These are phyloP conservation scores for Colletotrichum endophyticum DNA, from an alignment of 2,329 filamentous ascomycete species.

Conservation along the genomic window DNA sequence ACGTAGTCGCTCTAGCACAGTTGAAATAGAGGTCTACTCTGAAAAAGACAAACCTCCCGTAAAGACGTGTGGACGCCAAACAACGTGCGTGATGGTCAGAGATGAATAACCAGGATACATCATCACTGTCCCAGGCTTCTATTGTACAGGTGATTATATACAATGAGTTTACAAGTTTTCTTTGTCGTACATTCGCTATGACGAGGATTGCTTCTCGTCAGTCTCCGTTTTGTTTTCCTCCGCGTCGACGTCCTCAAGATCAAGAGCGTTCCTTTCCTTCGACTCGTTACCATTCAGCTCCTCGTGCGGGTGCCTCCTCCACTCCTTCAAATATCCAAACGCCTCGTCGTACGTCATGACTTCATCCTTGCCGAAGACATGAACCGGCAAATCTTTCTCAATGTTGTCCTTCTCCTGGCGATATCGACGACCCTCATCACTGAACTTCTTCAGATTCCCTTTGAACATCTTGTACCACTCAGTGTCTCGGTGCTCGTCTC, in stretches of 20 bases:
- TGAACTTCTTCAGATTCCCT: conserved; percentile 45
- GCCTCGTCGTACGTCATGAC: conserved; percentile 37
- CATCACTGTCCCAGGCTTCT: neutral
- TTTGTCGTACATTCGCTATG: neutral
- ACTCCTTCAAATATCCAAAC: conserved; percentile 29
- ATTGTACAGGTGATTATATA: conserved; percentile 8
- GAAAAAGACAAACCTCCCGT: neutral
- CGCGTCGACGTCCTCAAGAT: neutral
- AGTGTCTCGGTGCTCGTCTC: conserved; percentile 43
- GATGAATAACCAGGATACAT: neutral
- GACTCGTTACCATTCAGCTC: neutral
- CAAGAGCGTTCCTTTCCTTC: neutral
- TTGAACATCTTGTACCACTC: conserved; percentile 53
- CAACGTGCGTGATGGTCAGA: neutral
- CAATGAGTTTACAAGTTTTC: neutral
- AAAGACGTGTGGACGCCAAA: neutral
- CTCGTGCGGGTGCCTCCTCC: neutral
- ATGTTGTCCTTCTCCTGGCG: conserved; percentile 59
- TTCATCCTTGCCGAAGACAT: conserved; percentile 49
- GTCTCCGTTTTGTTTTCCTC: neutral
- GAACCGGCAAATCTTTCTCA: conserved; percentile 51
- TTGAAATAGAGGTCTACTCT: neutral
- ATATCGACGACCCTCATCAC: conserved; percentile 61
- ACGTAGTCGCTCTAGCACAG: too few relatives aligned
- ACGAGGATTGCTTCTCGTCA: neutral